These are phyloP conservation scores for Phytophthora hybrid DNA, from an alignment of 352 stramenopile genomes.

Conservation along the genomic window DNA sequence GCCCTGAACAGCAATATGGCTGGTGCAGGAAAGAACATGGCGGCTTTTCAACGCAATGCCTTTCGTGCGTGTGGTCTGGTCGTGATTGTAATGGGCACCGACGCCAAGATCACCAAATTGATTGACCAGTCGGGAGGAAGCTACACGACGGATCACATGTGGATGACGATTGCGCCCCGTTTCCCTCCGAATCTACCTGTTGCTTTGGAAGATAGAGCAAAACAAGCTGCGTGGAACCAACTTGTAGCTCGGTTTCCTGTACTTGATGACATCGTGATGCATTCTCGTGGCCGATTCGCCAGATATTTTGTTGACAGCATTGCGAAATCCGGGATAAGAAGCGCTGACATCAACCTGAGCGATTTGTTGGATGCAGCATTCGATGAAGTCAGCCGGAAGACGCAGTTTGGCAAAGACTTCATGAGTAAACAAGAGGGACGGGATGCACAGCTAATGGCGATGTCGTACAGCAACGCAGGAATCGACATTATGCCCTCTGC, in stretches of 20 bases:
- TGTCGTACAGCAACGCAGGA: too few species aligned
- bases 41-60: constrained; percentile 43
- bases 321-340: too few species aligned
- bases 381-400: too few species aligned
- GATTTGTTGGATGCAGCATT: too few species aligned
- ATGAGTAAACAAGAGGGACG: too few species aligned
- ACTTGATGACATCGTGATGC: constrained; percentile 1
- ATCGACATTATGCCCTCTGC: too few species aligned
- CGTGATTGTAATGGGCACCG: constrained; percentile 38
- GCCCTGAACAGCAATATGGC: background rate
- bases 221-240: constrained; percentile 1
- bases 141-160: background rate
- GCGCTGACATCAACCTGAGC: too few species aligned
- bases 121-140: background rate
- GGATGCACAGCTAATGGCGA: too few species aligned
- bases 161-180: constrained; percentile 10
- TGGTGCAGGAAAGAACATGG: constrained; percentile 12
- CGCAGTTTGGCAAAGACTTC: too few species aligned
- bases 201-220: background rate
- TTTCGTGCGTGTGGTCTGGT: constrained; percentile 37
- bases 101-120: constrained; percentile 29
- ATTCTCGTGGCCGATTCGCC: constrained; percentile 4
- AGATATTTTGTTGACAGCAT: too few species aligned
- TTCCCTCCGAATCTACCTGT: constrained; percentile 10
- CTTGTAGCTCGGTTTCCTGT: background rate